These are phyloP conservation scores for Dryadomyces sulphureus DNA, from an alignment of 2,329 filamentous ascomycete species.

Conservation along the genomic window DNA sequence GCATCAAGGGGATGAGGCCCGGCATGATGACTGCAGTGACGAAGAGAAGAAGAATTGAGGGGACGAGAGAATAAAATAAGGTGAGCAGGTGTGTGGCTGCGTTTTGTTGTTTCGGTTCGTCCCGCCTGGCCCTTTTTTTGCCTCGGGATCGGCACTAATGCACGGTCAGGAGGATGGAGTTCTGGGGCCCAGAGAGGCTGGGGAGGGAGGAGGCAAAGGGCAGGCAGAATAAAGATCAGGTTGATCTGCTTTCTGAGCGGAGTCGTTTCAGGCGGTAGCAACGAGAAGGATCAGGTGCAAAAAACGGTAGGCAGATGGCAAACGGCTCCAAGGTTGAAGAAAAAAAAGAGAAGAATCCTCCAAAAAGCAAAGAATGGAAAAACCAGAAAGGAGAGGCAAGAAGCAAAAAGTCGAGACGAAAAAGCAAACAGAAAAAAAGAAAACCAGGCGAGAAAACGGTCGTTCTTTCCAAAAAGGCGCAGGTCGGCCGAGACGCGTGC, in stretches of 20 bases:
- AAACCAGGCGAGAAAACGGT: not conserved
- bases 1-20: conserved; percentile 13
- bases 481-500: not conserved
- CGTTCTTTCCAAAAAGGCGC: not conserved
- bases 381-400: too few relatives aligned
- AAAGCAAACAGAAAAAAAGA: not conserved
- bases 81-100: too few relatives aligned
- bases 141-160: not conserved
- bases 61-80: not conserved
- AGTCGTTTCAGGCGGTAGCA: not conserved
- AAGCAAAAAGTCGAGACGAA: too few relatives aligned
- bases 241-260: not conserved
- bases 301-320: not conserved
- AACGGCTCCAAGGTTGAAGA: too few relatives aligned
- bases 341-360: not conserved
- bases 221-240: not conserved
- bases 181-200: not conserved
- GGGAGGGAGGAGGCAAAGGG: not conserved
- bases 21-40: conserved; percentile 5
- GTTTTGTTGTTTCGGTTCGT: not conserved
- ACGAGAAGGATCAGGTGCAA: not conserved
- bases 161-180: not conserved
- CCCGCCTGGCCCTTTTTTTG: not conserved
- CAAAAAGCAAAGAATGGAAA: too few relatives aligned
- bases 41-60: not conserved